Evolutionary conservation across 345 rosid genomes (phyloP).

Genomic region (Ceriops decandra): DNA sequence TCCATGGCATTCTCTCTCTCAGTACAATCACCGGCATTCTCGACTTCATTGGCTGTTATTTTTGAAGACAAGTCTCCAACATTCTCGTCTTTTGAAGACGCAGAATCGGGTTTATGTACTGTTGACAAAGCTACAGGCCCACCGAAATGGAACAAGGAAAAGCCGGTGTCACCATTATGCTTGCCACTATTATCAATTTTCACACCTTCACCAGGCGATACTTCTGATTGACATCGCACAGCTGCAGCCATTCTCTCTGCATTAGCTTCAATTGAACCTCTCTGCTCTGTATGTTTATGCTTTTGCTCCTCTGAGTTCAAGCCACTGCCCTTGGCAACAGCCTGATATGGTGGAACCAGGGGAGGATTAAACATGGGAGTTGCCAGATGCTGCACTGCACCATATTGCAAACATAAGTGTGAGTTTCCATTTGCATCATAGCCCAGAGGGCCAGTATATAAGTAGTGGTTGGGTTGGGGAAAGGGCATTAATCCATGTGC

Average conservation of each 20-base stretch:
- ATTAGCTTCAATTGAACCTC: conserved; percentile 22
- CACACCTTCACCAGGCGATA: conserved; percentile 26
- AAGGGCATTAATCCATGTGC: conserved; percentile 55
- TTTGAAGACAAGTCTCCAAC: conserved; percentile 45
- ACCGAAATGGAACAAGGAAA: conserved; percentile 88
- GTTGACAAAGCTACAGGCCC: conserved; percentile 69
- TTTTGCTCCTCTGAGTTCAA: conserved; percentile 37
- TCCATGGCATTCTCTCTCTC: conserved; percentile 51
- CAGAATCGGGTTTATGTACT: conserved; percentile 38
- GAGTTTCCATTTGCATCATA: conserved; percentile 63
- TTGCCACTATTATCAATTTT: conserved; percentile 30
- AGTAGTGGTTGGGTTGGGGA: conserved; percentile 55
- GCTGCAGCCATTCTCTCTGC: conserved; percentile 37
- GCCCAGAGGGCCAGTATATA: conserved; percentile 54
- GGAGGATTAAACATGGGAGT: conserved; percentile 43
- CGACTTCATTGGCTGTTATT: conserved; percentile 43
- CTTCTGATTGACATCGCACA: conserved; percentile 24
- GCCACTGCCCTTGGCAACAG: conserved; percentile 42
- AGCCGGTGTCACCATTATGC: conserved; percentile 34
- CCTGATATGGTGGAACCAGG: conserved; percentile 53
- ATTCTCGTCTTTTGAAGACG: conserved; percentile 38
- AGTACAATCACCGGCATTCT: conserved; percentile 42
- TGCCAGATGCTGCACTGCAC: conserved; percentile 46
- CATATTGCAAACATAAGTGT: conserved; percentile 61
- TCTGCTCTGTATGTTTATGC: conserved; percentile 24